Base-by-base conservation (phyloP, 2,329 filamentous ascomycete genomes). In the Tolypocladium amazonense region DNA sequence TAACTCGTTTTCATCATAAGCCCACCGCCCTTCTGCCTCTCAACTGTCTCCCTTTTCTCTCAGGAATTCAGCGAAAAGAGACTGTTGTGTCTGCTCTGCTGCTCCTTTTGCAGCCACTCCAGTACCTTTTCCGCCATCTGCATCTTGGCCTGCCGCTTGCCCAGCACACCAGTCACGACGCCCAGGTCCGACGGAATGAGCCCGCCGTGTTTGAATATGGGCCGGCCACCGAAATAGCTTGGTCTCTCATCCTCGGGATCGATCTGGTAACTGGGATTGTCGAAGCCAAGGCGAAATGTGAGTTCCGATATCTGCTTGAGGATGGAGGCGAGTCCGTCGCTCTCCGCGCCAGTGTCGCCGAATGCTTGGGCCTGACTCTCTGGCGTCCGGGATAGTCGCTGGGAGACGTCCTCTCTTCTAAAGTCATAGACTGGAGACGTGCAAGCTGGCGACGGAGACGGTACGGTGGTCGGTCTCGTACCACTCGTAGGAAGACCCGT, bases 41-140 rank as follows among this genome's bases (percentile, higher is more conserved):
- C 33, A n/a, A 37, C 35, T 37, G 4, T 23, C 11, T 11, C 3
- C 20, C 12, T 25, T 12, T 4, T 23, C 20, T 15, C 9, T 54
- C 45, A 54, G 38, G 55, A 11, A 3, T 6, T 4, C 11, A 20
- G 20, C 18, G 14, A 11, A 15, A 20, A 64, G 14, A 60, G 25
- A 30, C 41, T 58, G 20, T 56, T 23, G 53, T 60, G 30, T 54
- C 66, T 63, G 25, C 3, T 55, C 57, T 59, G 54, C 12, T 63
- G 57, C 58, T 71, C 63, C 50, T 65, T 62, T 58, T 68, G 58
- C 37, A 83, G 61, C 66, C 71, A 74, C 7, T 43, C 62, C 18
- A 81, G 62, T 3, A 81, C 65, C 38, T 65, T 62, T 62, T 74
- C 70, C 0, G 78, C 76, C 4, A 82, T 66, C 58, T 66, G 67